These are phyloP conservation scores for Fulvia fulva DNA, from an alignment of 2,329 filamentous ascomycete genomes.

Conservation along the genomic window DNA sequence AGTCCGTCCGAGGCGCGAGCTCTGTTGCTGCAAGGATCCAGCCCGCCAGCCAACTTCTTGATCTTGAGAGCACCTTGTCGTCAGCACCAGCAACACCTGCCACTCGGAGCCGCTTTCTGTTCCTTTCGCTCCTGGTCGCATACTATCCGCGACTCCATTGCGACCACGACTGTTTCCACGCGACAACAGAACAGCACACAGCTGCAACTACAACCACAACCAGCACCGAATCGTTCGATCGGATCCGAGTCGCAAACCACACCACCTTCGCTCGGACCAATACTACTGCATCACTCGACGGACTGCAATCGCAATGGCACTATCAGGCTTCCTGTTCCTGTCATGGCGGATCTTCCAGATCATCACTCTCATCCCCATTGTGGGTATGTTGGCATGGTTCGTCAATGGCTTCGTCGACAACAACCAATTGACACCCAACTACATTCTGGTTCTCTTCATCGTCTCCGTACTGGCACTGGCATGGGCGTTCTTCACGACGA, in stretches of 20 bases:
- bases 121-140: not conserved
- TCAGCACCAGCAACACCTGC: not conserved
- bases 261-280: not conserved
- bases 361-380: slow-evolving; percentile 58
- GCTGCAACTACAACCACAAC: not conserved
- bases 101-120: not conserved
- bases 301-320: slow-evolving; percentile 39
- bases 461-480: slow-evolving; percentile 58
- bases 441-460: slow-evolving; percentile 63
- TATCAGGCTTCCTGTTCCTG: slow-evolving; percentile 57
- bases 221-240: not conserved
- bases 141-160: not conserved
- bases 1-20: not conserved
- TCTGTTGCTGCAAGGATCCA: not conserved
- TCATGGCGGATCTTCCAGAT: slow-evolving; percentile 60
- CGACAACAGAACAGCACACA: not conserved
- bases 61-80: not conserved
- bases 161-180: not conserved
- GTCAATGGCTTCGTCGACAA: slow-evolving; percentile 55
- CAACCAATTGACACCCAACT: slow-evolving; percentile 56
- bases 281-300: not conserved
- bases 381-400: slow-evolving; percentile 63
- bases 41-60: not conserved
- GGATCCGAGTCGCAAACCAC: not conserved
- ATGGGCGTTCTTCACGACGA: slow-evolving; percentile 58